Percentiles rank a stretch among this genome's conserved stretches.
These are phyloP conservation scores for Narthecium ossifragum DNA, from an alignment of 106 monocot genomes.

Conservation along the genomic window DNA sequence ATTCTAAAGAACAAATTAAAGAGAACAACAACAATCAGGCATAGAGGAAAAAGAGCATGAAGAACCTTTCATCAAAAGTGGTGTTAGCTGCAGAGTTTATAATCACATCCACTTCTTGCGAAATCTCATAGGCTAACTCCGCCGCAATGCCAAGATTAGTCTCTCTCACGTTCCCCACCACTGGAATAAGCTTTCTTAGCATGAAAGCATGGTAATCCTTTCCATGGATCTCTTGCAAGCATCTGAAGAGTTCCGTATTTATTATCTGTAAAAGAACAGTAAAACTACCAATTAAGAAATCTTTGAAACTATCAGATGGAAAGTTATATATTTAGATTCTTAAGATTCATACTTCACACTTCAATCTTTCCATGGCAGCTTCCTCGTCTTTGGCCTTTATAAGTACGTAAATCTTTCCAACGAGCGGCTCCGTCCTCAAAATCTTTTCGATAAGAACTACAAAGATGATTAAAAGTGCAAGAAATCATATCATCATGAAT, in stretches of 20 bases:
- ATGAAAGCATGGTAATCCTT: conserved; percentile 53
- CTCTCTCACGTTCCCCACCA: conserved; percentile 64
- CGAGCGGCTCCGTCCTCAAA: conserved; percentile 59
- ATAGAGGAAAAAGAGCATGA: background rate
- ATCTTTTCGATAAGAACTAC: conserved; percentile 95
- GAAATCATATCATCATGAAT: background rate
- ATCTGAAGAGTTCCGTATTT: conserved; percentile 56
- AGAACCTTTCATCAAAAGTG: conserved; percentile 91
- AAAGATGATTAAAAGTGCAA: conserved; percentile 8
- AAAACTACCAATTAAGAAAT: background rate
- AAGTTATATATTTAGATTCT: background rate
- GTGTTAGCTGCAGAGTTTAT: conserved; percentile 92
- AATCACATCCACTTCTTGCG: conserved; percentile 66
- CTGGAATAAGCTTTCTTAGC: conserved; percentile 70
- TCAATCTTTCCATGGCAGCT: conserved; percentile 54
- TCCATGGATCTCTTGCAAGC: conserved; percentile 60
- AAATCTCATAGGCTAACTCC: conserved; percentile 44
- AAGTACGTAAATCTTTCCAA: conserved; percentile 72
- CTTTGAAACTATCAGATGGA: background rate
- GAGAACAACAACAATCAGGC: background rate
- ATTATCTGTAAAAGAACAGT: conserved; percentile 35
- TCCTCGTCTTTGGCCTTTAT: conserved; percentile 75
- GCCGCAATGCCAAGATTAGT: conserved; percentile 53
- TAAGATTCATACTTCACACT: conserved; percentile 51
- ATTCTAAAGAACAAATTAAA: background rate